Evolutionary conservation across 2,329 filamentous ascomycete species (phyloP), one percentile per base, ranked within the genome.

Genomic region (Nemania serpens): DNA sequence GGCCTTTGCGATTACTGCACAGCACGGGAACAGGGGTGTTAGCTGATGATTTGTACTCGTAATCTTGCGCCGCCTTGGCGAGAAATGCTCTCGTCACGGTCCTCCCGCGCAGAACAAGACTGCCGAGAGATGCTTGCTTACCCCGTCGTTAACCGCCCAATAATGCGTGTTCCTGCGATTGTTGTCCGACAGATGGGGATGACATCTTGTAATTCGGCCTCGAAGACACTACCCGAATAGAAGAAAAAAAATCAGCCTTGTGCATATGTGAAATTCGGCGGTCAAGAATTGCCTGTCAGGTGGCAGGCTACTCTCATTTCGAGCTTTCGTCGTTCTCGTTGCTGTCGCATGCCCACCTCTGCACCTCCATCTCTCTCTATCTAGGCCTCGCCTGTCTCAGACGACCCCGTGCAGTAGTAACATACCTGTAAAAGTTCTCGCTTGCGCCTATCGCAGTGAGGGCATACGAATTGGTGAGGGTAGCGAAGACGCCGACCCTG

Each of bases 101-200:
- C 9, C 7, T 29, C 5, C 33, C 12, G 10, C 15, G 7, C 29
- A 41, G 36, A 50, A 18, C 6, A 34, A 15, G n/a, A 47, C 25
- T 33, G 18, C 13, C 20, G 10, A 48, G 15, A 13, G 53, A 33
- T 13, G 43, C 55, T 34, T 48, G 75, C 84, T 73, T 83, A 91
- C 89, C 91, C 95, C 75, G 94, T 91, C 70, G 95, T 98, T 80
- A 99, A 85, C 70, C 95, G 89, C 62, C 95, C 95, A 74, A 99
- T 90, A 77, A 99, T 99, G 73, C 95, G 87, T 41, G 94, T 98
- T 70, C 95, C 95, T 65, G 93, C 93, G 76, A 99, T 98, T 60
- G 94, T 97, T 70, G 92, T 93, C 80, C 95, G 91, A 79, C 92
- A 95, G 77, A 97, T 97, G 69, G 95, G 95, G 71, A 99, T 94